phyloP scores from a whole-genome alignment of 1,139 yeast species.

The Geotrichum restrictum region DNA sequence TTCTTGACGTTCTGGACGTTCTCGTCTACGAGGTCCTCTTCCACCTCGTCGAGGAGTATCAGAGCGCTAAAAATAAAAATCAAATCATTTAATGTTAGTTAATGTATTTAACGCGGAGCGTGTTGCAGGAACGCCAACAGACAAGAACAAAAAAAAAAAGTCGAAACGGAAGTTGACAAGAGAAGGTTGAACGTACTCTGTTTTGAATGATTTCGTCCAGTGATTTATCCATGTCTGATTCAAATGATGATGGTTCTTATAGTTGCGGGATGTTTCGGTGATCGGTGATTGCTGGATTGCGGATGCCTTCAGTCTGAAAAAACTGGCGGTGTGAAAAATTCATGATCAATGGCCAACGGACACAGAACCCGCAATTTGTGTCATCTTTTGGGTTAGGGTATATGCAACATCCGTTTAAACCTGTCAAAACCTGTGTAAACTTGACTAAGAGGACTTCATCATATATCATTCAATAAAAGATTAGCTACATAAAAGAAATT shows the following conservation, averaged over 20 bases:
- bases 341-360: neutral
- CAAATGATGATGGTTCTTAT: neutral
- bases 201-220: constrained; percentile 38
- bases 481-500: too few relatives aligned
- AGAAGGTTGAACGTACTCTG: constrained; percentile 14
- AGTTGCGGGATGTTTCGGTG: neutral
- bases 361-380: too few relatives aligned
- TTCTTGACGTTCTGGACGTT: constrained; percentile 7
- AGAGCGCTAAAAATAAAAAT: constrained; percentile 8
- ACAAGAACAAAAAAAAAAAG: too few relatives aligned
- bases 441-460: too few relatives aligned
- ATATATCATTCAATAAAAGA: too few relatives aligned
- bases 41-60: constrained; percentile 14
- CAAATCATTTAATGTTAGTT: too few relatives aligned
- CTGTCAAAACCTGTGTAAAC: too few relatives aligned
- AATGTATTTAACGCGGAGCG: too few relatives aligned
- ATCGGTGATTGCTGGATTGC: neutral
- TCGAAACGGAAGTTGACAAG: neutral
- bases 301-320: neutral
- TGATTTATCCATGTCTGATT: constrained; percentile 36
- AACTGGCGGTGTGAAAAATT: neutral
- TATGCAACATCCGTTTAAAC: too few relatives aligned
- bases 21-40: constrained; percentile 9
- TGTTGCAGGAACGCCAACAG: too few relatives aligned
- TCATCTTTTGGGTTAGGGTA: neutral